phyloP scores from a whole-genome alignment of 495 filamentous ascomycete species.

The Delitschia confertaspora region DNA sequence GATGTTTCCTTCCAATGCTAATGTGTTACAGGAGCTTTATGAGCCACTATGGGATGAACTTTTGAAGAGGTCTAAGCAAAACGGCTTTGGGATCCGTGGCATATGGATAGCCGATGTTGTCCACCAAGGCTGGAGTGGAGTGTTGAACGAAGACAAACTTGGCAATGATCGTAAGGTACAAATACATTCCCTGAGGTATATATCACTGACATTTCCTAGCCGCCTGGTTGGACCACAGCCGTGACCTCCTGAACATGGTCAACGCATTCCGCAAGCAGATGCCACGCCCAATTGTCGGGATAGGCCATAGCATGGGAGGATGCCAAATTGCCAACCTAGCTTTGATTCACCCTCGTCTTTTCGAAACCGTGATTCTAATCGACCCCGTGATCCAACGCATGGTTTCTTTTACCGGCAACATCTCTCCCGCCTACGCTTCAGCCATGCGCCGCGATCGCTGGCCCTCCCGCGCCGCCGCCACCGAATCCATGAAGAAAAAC shows the following conservation, averaged over 20 bases:
- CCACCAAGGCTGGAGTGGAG: slow-evolving; percentile 37
- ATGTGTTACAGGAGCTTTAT: slow-evolving; percentile 38
- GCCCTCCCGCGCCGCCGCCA: slow-evolving; percentile 30
- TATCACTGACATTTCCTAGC: slow-evolving; percentile 31
- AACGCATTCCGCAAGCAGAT: slow-evolving; percentile 76
- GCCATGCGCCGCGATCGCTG: slow-evolving; percentile 32
- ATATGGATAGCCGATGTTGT: slow-evolving; percentile 41
- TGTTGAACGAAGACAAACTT: slow-evolving; percentile 36
- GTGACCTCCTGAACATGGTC: slow-evolving; percentile 80
- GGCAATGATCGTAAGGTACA: slow-evolving; percentile 36
- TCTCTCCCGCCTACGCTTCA: slow-evolving; percentile 29
- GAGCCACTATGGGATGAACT: slow-evolving; percentile 43
- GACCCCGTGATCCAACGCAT: slow-evolving; percentile 64
- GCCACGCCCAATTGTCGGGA: slow-evolving; percentile 77
- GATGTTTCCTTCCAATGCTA: too few species aligned
- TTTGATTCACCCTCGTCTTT: slow-evolving; percentile 72
- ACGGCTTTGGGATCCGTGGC: slow-evolving; percentile 33
- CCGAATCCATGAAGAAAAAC: slow-evolving; percentile 22
- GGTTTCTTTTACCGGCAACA: slow-evolving; percentile 28
- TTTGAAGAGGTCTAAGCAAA: slow-evolving; percentile 20
- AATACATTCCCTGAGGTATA: slow-evolving; percentile 3
- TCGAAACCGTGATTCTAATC: slow-evolving; percentile 65
- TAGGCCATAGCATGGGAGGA: slow-evolving; percentile 88
- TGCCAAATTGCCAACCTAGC: slow-evolving; percentile 54
- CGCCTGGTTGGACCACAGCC: slow-evolving; percentile 73